These are phyloP conservation scores for Backusella mclennaniae DNA, from an alignment of 192 early-diverging fungal species.

Conservation along the genomic window DNA sequence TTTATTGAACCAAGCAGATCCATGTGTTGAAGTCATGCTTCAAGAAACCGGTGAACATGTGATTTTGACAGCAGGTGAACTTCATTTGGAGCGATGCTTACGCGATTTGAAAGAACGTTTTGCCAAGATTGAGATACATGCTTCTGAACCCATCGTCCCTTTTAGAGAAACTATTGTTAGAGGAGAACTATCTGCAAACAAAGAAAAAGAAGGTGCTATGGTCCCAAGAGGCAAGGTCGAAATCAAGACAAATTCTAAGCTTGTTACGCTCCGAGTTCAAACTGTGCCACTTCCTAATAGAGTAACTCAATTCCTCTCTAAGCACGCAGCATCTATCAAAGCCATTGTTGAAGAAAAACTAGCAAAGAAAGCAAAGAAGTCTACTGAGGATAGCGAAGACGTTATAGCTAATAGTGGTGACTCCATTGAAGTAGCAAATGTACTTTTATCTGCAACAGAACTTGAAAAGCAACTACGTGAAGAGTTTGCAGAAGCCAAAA, in stretches of 20 bases:
- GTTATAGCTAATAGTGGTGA: slow-evolving; percentile 6
- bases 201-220: slow-evolving; percentile 43
- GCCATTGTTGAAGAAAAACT: slow-evolving; percentile 48
- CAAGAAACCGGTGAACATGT: slow-evolving; percentile 98
- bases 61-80: slow-evolving; percentile 93
- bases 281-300: slow-evolving; percentile 68
- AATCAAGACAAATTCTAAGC: slow-evolving; percentile 59
- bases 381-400: slow-evolving; percentile 21
- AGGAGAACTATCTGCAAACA: slow-evolving; percentile 30
- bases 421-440: not conserved
- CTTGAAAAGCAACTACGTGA: slow-evolving; percentile 41
- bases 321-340: slow-evolving; percentile 53
- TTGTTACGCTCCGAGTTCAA: slow-evolving; percentile 60
- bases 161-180: slow-evolving; percentile 91
- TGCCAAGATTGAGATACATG: slow-evolving; percentile 92
- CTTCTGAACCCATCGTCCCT: slow-evolving; percentile 93
- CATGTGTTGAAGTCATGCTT: slow-evolving; percentile 86
- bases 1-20: slow-evolving; percentile 92
- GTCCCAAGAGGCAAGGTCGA: slow-evolving; percentile 63
- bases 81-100: slow-evolving; percentile 95
- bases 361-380: slow-evolving; percentile 23
- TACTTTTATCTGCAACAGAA: slow-evolving; percentile 22
- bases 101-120: slow-evolving; percentile 93
- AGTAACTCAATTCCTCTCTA: slow-evolving; percentile 56
- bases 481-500: slow-evolving; percentile 47